These are phyloP conservation scores for Oryza glaberrima DNA, from an alignment of 176 grass and related monocot genomes.

Conservation along the genomic window DNA sequence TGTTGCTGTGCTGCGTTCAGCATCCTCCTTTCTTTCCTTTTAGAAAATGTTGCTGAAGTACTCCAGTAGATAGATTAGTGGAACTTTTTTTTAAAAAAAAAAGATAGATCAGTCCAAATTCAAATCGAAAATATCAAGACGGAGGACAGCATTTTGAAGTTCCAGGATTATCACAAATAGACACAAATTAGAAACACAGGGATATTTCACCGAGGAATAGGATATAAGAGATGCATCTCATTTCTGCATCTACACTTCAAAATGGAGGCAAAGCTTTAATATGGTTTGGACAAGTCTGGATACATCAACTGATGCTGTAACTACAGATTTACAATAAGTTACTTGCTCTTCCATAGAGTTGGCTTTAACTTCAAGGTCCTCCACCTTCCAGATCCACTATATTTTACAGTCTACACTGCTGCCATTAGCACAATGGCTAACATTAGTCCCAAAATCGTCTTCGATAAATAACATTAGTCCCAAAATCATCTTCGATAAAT, in stretches of 20 bases:
- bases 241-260: neutral
- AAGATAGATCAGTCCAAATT: too few relatives aligned
- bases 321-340: neutral
- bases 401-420: neutral
- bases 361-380: neutral
- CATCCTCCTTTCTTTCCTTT: neutral
- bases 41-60: too few relatives aligned
- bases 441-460: constrained; percentile 4
- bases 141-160: neutral
- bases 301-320: neutral
- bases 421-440: neutral
- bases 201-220: too few relatives aligned
- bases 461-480: constrained; percentile 14
- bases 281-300: neutral
- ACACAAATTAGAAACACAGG: too few relatives aligned
- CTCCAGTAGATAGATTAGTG: too few relatives aligned
- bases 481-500: constrained; percentile 23
- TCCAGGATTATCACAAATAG: too few relatives aligned
- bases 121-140: too few relatives aligned
- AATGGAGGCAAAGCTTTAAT: neutral
- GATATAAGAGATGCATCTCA: neutral
- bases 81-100: too few relatives aligned
- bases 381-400: neutral
- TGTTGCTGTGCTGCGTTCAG: too few relatives aligned
- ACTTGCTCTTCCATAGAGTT: neutral